A percentile compares a stretch with the other conserved stretches of the same genome.
Conservation (phyloP, 768 basidiomycete species). For the Psilocybe cubensis region DNA sequence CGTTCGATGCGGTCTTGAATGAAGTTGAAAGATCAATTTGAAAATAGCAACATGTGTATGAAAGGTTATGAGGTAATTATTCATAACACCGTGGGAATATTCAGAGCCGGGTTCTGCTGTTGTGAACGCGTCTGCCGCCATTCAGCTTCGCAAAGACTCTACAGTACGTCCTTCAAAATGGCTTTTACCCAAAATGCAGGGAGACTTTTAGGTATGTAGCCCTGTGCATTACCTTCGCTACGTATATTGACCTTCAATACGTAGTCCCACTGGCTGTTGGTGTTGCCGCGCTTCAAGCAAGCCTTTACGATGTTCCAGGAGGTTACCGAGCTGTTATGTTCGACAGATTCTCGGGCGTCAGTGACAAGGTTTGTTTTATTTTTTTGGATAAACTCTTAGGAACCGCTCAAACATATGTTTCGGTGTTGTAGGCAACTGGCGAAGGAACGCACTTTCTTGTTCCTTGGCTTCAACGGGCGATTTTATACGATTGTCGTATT, state of each 20-base stretch:
- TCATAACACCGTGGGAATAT: conserved; percentile 3
- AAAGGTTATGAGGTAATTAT: background rate
- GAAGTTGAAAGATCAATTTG: background rate
- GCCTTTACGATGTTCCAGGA: conserved; percentile 79
- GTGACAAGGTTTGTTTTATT: conserved; percentile 58
- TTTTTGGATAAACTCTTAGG: background rate
- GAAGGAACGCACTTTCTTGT: conserved; percentile 98
- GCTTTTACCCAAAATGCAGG: background rate
- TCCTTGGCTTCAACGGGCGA: conserved; percentile 95
- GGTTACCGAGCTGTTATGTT: conserved; percentile 98
- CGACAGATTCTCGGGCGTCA: conserved; percentile 93
- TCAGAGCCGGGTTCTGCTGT: background rate
- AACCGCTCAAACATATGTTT: background rate
- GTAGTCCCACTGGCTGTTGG: conserved; percentile 54
- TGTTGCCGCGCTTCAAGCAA: conserved; percentile 48
- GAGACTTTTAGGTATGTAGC: background rate
- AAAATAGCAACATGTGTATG: background rate
- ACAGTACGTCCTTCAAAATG: background rate
- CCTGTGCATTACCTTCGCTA: background rate
- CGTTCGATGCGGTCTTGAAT: no score
- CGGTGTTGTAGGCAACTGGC: conserved; percentile 63
- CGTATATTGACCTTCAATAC: background rate
- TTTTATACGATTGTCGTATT: conserved; percentile 96
- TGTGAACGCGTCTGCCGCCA: background rate
- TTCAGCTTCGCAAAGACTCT: background rate